Base-by-base conservation (phyloP, 108 stramenopile genomes). In the Mediolabrus comicus region DNA sequence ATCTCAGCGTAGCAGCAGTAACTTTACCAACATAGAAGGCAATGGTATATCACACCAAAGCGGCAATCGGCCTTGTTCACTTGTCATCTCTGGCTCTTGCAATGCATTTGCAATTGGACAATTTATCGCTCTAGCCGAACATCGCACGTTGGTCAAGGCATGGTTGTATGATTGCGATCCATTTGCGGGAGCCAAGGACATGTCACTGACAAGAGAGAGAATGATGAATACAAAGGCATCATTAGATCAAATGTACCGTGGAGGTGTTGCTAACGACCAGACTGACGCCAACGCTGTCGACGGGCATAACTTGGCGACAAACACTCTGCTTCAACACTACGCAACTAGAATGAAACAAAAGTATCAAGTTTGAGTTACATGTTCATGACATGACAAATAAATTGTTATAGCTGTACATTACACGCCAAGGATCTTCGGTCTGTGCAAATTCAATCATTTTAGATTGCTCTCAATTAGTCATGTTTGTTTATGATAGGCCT, bases 81-180 rank as follows among this genome's bases (percentile, higher is more conserved):
- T 95, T 27, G 19, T 95, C 9, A 31, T 92, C 25, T 88, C 87
- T 62, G 83, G 87, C 9, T 71, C 72, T 55, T 84, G 84, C 11
- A 88, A 92, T 79, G 89, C 91, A 5, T 95, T 89, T 80, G 62
- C 88, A 11, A 92, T 90, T 62, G 93, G 93, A 10, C 93, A 95
- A 67, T 80, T 95, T 1, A 59, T 90, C 24, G 89, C 91, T 32
- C 58, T 95, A 56, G 86, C 86, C 12, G 93, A 95, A 75, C 93
- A 95, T 74, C 82, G 93, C 36, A 86, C 80, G 8, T 72, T 77
- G 41, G 65, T 90, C 16, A 88, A 90, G 74, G 89, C 93, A 52
- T 69, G 85, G 68, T 53, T 95, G 7, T 90, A 86, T 75, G 85
- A 84, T 30, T 65, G 88, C 25, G 85, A 90, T 77, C 86, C 90